Base-by-base conservation (phyloP, 2,329 filamentous ascomycete genomes). In the Aspergillus intermedius region DNA sequence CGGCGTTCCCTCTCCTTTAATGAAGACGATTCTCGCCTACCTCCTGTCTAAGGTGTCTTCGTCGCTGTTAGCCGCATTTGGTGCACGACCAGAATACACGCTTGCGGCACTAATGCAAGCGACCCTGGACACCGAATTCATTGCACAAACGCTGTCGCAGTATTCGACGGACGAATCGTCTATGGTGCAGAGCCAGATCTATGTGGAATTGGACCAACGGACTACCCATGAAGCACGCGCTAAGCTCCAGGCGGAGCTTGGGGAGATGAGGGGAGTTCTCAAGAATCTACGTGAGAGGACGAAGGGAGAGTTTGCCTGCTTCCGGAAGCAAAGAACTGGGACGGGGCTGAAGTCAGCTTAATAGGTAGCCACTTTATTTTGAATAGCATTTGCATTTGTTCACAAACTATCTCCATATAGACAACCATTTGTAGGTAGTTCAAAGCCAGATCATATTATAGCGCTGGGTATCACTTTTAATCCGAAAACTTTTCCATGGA, bases 61-160 rank as follows among this genome's bases (percentile, higher is more conserved):
- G 5, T 84, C 90, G 52, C 82, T 97, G n/a, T 82, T 96, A 13
- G 80, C 85, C 23, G 84, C 88, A 0, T 95, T 97, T 76, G 76
- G 79, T 66, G 65, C 75, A 32, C 82, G 85, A 5, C 68, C 76
- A 4, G 76, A 75, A 17, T 97, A 93, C 70, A 79, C 83, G 1
- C 82, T 98, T 0, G 77, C 86, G 4, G 85, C 87, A 5, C 80
- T 98, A 45, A 95, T 97, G 84, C 94, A 98, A 71, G 94, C 94
- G 1, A 98, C 93, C 0, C 81, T 98, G 1, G 93, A 98, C 63
- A 91, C 96, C 1, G 93, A 98, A 69, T 97, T 98, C 64, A 84
- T 97, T 49, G 88, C 91, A 1, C 93, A 98, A 73, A 96, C 91
- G 4, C 78, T 98, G 30, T 87, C 82, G 52, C 85, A 91, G 58